Base-by-base conservation (phyloP, 1,284 basidiomycete species). In the Heterobasidion parviporum region DNA sequence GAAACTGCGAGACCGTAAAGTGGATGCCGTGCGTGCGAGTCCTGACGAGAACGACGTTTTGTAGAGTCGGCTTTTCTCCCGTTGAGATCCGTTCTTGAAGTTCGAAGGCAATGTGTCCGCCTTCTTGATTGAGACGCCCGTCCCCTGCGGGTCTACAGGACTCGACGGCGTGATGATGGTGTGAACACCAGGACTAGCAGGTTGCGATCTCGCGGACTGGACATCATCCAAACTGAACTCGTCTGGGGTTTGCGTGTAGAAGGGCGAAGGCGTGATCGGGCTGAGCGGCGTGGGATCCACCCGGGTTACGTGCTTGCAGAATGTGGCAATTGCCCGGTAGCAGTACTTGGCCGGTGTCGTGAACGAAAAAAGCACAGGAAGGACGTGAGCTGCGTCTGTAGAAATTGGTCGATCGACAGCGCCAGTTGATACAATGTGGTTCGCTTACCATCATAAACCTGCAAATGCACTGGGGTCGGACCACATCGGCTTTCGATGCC, bases 401-500 rank as follows among this genome's bases (percentile, higher is more conserved):
- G 6, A 6, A 1, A 1, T 26, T 26, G 26, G 26, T 26, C 4
- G 26, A 26, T 26, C 4, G 26, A 6, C 26, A 26, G 4, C 26
- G 4, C 5, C 5, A 26, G 26, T 5, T 26, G 5, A 26, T 26
- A 26, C 26, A 26, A 6, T 6, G 5, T 26, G 26, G 26, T 5
- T 5, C 26, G 66, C 70, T 59, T 63, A 85, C 87, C 87, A 64
- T 90, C 88, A 62, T 88, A 89, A 6, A 91, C 78, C 68, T 99
- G 96, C 10, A 99, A 74, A 70, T 99, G 96, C 14, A 98, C 93
- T 57, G 89, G 81, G 0, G 96, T 97, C 0, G 92, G 83, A 38
- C 73, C 76, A 63, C 78, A 77, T 9, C 76, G 74, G 20, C 72
- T 67, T 65, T 89, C 88, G 58, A 92, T 87, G 1, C 78, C 83